Conservation (phyloP, 2,329 filamentous ascomycete genomes). For the Acrodontium crateriforme region DNA sequence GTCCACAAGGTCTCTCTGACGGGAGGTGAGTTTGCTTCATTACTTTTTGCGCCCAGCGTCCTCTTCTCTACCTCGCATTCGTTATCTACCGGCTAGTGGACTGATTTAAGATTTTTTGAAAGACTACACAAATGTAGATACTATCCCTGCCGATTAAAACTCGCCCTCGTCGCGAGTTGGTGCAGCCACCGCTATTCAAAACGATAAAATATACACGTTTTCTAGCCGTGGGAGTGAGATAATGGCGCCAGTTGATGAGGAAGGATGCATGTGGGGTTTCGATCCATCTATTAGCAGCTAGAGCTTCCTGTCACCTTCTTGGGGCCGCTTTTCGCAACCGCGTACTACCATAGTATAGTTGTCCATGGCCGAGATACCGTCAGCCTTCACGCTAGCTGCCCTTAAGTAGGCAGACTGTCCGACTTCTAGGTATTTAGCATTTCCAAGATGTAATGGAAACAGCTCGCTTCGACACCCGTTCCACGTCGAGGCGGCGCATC, state of each 20-base stretch:
- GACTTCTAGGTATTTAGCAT: conserved; percentile 74
- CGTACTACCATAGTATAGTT: conserved; percentile 57
- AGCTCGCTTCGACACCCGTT: conserved; percentile 53
- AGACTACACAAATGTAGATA: too few species aligned
- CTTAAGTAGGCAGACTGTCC: conserved; percentile 45
- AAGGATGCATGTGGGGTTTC: conserved; percentile 63
- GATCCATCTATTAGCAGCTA: conserved; percentile 51
- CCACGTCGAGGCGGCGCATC: conserved; percentile 53
- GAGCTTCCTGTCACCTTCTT: conserved; percentile 47
- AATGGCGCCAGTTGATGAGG: conserved; percentile 59
- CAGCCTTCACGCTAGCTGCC: conserved; percentile 64
- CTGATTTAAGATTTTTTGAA: too few species aligned
- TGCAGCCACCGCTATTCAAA: conserved; percentile 54
- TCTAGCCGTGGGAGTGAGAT: conserved; percentile 60
- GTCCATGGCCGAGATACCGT: conserved; percentile 55
- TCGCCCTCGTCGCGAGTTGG: conserved; percentile 59
- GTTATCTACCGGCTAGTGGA: too few species aligned
- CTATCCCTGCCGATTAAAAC: conserved; percentile 7
- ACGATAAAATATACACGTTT: conserved; percentile 63
- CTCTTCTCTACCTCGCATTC: too few species aligned
- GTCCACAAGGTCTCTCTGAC: too few species aligned
- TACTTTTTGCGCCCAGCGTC: too few species aligned
- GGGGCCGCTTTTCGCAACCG: conserved; percentile 41
- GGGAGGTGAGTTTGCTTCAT: too few species aligned
- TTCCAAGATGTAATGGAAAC: conserved; percentile 48